Base-by-base conservation (phyloP, 108 stramenopile species). In the Pseudonitzschia multistriata region DNA sequence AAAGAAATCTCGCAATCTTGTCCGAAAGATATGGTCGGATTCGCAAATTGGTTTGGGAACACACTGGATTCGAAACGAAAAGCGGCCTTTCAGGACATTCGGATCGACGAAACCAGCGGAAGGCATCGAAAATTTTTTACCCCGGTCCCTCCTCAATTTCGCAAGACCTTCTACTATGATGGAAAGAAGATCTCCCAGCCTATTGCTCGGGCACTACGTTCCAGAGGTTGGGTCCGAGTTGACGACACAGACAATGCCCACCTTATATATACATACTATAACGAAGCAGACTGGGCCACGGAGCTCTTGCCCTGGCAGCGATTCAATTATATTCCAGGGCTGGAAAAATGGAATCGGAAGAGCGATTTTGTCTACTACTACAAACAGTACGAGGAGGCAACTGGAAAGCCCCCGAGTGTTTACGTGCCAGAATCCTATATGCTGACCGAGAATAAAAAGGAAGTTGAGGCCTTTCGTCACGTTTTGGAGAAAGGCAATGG, bases 391-490 rank as follows among this genome's bases (percentile, higher is more conserved):
- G 69, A 70, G 59, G 40, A 28, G 39, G 25, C 35, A 30, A 60
- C 35, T 1, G 50, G 40, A 6, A 36, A 40, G 37, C 3, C 56
- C 10, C 37, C 53, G 37, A 35, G 29, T 17, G 36, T 37, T 5
- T 61, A 60, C 59, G 59, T 70, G 17, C 72, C 72, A 10, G 66
- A 73, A 63, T 66, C 72, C 48, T 73, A 73, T 37, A 47, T 39
- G 37, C 45, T 73, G 64, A 45, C 37, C 17, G 66, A 73, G 5
- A 47, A n/a, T 0, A 39, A 54, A 15, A 34, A 55, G 1, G 40
- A 62, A 29, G 22, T 64, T 1, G 33, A 55, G 27, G 49, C 63
- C 63, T 28, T 62, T 22, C 22, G 27, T 17, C 19, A 24, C 21
- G 25, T 73, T 15, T 35, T 39, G 37, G 24, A 49, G 3, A 22